phyloP scores from a whole-genome alignment of 2,329 filamentous ascomycete genomes.

The Aspergillus neoniger region DNA sequence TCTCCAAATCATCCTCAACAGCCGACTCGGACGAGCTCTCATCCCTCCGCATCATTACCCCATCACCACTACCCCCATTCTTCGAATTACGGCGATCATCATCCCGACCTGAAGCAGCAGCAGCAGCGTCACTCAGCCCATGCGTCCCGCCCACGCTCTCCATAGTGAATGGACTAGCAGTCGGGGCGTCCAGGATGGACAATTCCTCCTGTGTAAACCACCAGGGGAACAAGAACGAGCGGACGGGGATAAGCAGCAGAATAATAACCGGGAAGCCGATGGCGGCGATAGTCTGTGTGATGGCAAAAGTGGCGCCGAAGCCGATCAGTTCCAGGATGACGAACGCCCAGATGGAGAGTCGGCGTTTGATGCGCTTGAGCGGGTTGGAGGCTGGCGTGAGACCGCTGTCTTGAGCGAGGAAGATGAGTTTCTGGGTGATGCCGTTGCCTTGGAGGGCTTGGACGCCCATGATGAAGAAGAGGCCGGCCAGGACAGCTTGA shows the following conservation, averaged over 20 bases:
- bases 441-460: slow-evolving; percentile 76
- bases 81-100: slow-evolving; percentile 7
- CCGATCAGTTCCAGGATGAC: slow-evolving; percentile 68
- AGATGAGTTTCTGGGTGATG: slow-evolving; percentile 73
- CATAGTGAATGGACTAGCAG: slow-evolving; percentile 74
- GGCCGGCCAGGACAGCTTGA: slow-evolving; percentile 74
- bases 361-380: slow-evolving; percentile 62
- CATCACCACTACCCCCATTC: slow-evolving; percentile 15
- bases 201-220: slow-evolving; percentile 65
- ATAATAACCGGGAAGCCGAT: slow-evolving; percentile 80
- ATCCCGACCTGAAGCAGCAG: slow-evolving; percentile 5
- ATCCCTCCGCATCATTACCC: slow-evolving; percentile 22
- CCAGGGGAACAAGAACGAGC: slow-evolving; percentile 64
- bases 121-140: slow-evolving; percentile 41
- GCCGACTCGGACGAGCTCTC: slow-evolving; percentile 30
- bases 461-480: slow-evolving; percentile 84
- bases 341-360: slow-evolving; percentile 69
- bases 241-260: slow-evolving; percentile 66
- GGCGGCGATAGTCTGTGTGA: slow-evolving; percentile 79
- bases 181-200: slow-evolving; percentile 67
- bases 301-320: slow-evolving; percentile 77
- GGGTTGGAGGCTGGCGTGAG: slow-evolving; percentile 63
- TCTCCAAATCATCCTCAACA: slow-evolving; percentile 43
- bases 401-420: slow-evolving; percentile 64
- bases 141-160: slow-evolving; percentile 70